phyloP scores from a whole-genome alignment of 2,329 filamentous ascomycete genomes.

The Didymella pinodella region DNA sequence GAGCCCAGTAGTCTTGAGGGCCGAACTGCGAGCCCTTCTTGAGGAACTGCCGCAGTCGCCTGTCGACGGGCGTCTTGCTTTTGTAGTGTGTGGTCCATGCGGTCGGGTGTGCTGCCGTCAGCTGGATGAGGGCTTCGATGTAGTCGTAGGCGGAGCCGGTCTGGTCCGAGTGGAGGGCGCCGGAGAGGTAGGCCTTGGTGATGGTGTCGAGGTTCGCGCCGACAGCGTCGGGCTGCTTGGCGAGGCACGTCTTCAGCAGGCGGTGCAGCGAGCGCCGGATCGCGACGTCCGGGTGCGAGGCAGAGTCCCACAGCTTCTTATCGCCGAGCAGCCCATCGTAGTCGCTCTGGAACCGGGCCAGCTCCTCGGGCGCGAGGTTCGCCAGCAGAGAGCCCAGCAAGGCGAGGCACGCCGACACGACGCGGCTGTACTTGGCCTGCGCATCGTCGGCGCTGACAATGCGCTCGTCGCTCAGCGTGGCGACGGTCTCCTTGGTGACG shows the following conservation, averaged over 20 bases:
- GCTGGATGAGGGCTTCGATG: conserved; percentile 68
- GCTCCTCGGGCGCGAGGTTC: conserved; percentile 57
- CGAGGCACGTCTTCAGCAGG: conserved; percentile 61
- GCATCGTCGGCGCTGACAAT: conserved; percentile 85
- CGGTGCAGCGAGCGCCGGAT: conserved; percentile 67
- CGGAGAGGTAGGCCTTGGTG: conserved; percentile 74
- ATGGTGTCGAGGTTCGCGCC: conserved; percentile 61
- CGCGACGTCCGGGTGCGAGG: conserved; percentile 63
- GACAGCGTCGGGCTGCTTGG: conserved; percentile 55
- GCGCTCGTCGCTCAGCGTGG: conserved; percentile 88
- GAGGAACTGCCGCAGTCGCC: conserved; percentile 74
- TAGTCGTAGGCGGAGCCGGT: conserved; percentile 76
- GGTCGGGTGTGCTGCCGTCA: conserved; percentile 71
- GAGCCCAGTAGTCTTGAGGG: conserved; percentile 74
- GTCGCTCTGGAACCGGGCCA: conserved; percentile 65
- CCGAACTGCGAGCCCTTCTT: conserved; percentile 86
- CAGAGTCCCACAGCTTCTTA: conserved; percentile 67
- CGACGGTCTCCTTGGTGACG: conserved; percentile 76
- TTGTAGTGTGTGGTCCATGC: conserved; percentile 76
- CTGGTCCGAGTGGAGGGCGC: conserved; percentile 77
- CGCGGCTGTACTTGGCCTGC: conserved; percentile 82
- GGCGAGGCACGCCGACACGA: conserved; percentile 68
- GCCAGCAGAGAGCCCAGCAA: conserved; percentile 63
- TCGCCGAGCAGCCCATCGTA: conserved; percentile 74
- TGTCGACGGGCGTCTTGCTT: conserved; percentile 64